phyloP scores from a whole-genome alignment of 805 yeast species.

The Nakazawaea siamensis region DNA sequence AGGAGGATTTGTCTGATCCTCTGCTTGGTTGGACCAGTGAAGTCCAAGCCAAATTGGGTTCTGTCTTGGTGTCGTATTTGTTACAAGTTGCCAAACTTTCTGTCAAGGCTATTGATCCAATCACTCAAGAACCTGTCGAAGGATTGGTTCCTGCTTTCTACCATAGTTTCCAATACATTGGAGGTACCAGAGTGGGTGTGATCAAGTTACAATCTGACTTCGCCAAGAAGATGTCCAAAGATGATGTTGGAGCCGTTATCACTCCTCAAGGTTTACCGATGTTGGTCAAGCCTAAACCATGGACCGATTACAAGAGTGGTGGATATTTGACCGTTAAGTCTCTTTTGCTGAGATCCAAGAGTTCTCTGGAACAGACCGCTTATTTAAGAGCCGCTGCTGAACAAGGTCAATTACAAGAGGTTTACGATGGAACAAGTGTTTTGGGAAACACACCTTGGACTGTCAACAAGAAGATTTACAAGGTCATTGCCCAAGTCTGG shows the following conservation, averaged over 20 bases:
- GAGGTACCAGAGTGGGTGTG: slow-evolving; percentile 77
- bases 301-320: slow-evolving; percentile 79
- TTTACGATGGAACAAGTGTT: slow-evolving; percentile 77
- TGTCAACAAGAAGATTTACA: slow-evolving; percentile 63
- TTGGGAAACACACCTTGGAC: slow-evolving; percentile 92
- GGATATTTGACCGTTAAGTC: slow-evolving; percentile 69
- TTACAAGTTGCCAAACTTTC: slow-evolving; percentile 77
- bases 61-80: slow-evolving; percentile 64
- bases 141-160: slow-evolving; percentile 86
- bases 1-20: slow-evolving; percentile 14
- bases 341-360: slow-evolving; percentile 65
- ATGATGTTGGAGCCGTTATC: slow-evolving; percentile 51
- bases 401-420: slow-evolving; percentile 51
- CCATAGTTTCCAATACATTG: slow-evolving; percentile 76
- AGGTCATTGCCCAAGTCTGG: slow-evolving; percentile 74
- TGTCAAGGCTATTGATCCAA: slow-evolving; percentile 76
- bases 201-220: slow-evolving; percentile 67
- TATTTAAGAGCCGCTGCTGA: slow-evolving; percentile 81
- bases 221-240: slow-evolving; percentile 58
- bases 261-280: slow-evolving; percentile 85
- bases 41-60: slow-evolving; percentile 68
- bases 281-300: slow-evolving; percentile 84
- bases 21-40: slow-evolving; percentile 41
- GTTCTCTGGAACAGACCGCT: slow-evolving; percentile 84
- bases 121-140: slow-evolving; percentile 53